Evolutionary conservation across 2,329 filamentous ascomycete species (phyloP), one percentile per base, ranked within the genome.

Genomic region (Parafenestella ontariensis): DNA sequence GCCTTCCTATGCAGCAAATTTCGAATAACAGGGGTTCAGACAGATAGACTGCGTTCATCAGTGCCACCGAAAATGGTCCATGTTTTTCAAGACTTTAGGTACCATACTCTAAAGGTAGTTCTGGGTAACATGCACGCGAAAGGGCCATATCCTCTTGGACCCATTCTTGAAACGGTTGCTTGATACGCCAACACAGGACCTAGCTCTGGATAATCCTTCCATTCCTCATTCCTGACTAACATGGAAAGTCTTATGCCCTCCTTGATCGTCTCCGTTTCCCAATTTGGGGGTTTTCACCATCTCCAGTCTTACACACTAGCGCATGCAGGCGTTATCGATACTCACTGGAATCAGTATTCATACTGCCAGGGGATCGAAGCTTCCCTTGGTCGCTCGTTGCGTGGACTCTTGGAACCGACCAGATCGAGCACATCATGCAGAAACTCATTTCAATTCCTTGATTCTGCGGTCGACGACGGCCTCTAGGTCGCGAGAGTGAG

Each of bases 401-500:
- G n/a, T n/a, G n/a, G n/a, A n/a, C n/a, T n/a, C n/a, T n/a, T n/a
- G n/a, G n/a, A n/a, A 31, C 11, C 28, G 28, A 31, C 13, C 13
- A 4, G 5, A 34, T 34, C 31, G 31, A 34, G 5, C 3, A 10
- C 13, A 34, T 5, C 31, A 34, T 17, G 26, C 34, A 10, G 9
- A 23, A 23, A 9, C 24, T 64, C 53, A 69, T 4, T 61, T 54
- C 34, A 72, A 48, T 40, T 66, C 58, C 53, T 58, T 67, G 37
- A 67, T 58, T 21, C 59, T 55, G 20, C 54, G 46, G 26, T 61
- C 40, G 18, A 70, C 2, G 6, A 71, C 68, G 2, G n/a, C 46
- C 26, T 64, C 52, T 8, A 74, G 43, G 31, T 71, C 62, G 11
- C 54, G 50, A 2, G 65, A 68, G 42, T 70, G 62, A 6, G 58